Conservation (phyloP, 305 asterid genomes). For the Solanum hybrid region DNA sequence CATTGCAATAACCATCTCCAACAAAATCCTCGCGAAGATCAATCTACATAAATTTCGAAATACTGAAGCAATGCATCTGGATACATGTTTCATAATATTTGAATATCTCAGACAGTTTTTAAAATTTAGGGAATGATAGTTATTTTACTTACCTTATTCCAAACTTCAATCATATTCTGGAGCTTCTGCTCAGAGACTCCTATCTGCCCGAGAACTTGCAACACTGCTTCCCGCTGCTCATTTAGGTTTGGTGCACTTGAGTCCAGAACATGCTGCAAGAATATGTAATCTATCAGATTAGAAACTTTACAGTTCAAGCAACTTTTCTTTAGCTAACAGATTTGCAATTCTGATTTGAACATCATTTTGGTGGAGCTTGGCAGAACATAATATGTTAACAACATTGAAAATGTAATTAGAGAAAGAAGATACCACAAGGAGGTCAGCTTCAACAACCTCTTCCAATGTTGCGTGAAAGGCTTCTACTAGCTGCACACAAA, state of each 20-base stretch:
- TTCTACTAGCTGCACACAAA: constrained; percentile 71
- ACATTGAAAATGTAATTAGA: not conserved
- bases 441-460: constrained; percentile 96
- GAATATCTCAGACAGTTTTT: not conserved
- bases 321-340: not conserved
- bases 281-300: not conserved
- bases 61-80: not conserved
- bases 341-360: not conserved
- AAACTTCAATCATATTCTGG: constrained; percentile 86
- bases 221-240: constrained; percentile 66
- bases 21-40: constrained; percentile 48
- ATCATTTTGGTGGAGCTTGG: not conserved
- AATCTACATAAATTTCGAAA: constrained; percentile 31
- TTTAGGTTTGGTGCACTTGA: constrained; percentile 71
- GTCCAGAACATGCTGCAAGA: constrained; percentile 86
- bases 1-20: constrained; percentile 22
- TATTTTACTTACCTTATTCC: constrained; percentile 64
- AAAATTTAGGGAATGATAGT: not conserved
- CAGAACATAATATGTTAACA: not conserved
- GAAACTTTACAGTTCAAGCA: not conserved
- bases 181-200: constrained; percentile 80
- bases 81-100: not conserved
- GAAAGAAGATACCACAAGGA: constrained; percentile 72
- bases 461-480: constrained; percentile 96
- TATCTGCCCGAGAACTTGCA: constrained; percentile 71